phyloP scores from a whole-genome alignment of 108 stramenopile genomes.

The Stephanodiscus minutulus region DNA sequence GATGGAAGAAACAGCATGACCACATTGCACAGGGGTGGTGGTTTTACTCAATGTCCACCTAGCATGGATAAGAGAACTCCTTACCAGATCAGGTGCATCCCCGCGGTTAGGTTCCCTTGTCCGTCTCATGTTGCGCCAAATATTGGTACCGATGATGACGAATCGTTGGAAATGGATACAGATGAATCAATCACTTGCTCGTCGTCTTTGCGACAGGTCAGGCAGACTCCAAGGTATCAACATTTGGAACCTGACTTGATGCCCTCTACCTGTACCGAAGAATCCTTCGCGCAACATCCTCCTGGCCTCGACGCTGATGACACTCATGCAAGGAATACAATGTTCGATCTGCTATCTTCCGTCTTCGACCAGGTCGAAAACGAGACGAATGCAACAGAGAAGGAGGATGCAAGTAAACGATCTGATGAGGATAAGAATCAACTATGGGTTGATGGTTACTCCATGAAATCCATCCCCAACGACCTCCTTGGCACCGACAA shows the following conservation, averaged over 20 bases:
- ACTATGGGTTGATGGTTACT: slow-evolving; percentile 56
- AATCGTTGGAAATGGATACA: slow-evolving; percentile 2
- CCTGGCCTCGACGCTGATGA: slow-evolving; percentile 4
- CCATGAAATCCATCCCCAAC: slow-evolving; percentile 43
- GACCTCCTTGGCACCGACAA: slow-evolving; percentile 47
- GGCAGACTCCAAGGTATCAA: slow-evolving; percentile 17
- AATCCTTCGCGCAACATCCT: not conserved
- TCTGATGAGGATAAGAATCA: slow-evolving; percentile 3
- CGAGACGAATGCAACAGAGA: not conserved
- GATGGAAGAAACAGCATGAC: not conserved
- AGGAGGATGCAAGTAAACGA: not conserved
- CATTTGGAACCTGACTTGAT: slow-evolving; percentile 10
- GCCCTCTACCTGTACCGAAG: not conserved
- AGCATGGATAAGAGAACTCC: not conserved
- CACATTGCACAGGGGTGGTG: not conserved
- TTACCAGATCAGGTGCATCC: not conserved
- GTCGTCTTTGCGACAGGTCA: slow-evolving; percentile 4
- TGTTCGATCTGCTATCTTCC: slow-evolving; percentile 4
- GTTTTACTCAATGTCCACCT: too few species aligned
- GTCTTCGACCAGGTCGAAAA: not conserved
- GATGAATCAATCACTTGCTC: not conserved
- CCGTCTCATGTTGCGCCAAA: slow-evolving; percentile 39
- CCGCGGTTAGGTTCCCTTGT: slow-evolving; percentile 29
- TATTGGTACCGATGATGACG: not conserved
- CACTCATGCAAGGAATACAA: not conserved